Percentiles rank a stretch among this genome's conserved stretches.
These are phyloP conservation scores for Penicillium sp. DNA, from an alignment of 2,329 filamentous ascomycete species.

Conservation along the genomic window DNA sequence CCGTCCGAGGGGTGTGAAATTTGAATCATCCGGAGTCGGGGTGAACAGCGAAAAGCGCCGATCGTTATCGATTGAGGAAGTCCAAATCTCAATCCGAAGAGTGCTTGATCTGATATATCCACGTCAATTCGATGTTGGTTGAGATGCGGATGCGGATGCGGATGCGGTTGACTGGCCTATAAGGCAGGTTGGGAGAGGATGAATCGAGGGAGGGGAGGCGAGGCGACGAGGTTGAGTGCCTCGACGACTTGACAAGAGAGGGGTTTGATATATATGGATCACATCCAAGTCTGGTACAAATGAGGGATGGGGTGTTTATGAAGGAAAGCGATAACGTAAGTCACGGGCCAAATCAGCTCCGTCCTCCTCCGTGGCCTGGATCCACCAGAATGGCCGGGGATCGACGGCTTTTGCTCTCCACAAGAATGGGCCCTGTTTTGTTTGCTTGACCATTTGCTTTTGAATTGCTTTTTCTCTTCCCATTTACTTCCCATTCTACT, in stretches of 20 bases:
- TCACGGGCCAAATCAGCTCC: conserved; percentile 11
- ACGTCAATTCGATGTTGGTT: not conserved
- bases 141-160: not conserved
- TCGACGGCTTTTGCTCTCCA: conserved; percentile 1
- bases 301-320: conserved; percentile 10
- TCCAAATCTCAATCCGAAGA: not conserved
- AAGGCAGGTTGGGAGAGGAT: not conserved
- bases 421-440: not conserved
- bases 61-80: not conserved
- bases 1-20: conserved; percentile 19
- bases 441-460: not conserved
- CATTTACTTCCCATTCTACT: no score
- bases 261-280: not conserved
- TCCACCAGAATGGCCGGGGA: conserved; percentile 2
- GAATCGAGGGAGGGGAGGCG: not conserved
- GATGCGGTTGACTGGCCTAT: not conserved
- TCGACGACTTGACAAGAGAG: not conserved
- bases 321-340: conserved; percentile 16
- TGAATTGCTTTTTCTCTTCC: not conserved
- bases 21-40: conserved; percentile 22
- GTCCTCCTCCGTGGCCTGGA: conserved; percentile 6
- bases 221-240: not conserved
- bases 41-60: not conserved
- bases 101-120: not conserved
- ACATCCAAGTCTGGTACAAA: not conserved